Conservation (phyloP, 768 basidiomycete species). For the Xerocomellus dryophilus region DNA sequence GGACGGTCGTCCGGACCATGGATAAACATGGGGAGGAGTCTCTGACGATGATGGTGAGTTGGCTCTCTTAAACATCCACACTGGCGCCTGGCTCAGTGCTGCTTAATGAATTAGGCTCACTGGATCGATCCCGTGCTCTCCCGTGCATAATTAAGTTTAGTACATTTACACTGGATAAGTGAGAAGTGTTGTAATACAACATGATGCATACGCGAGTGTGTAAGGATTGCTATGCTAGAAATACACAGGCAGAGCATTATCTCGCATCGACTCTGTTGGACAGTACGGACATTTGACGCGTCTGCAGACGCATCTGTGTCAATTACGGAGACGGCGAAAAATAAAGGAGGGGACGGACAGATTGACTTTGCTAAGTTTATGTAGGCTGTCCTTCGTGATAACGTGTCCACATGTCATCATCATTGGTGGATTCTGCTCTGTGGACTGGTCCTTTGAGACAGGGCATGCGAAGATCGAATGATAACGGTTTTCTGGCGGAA, state of each 20-base stretch:
- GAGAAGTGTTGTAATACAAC: slow-evolving; percentile 9
- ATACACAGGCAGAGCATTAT: slow-evolving; percentile 58
- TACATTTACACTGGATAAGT: not conserved
- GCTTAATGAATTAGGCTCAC: slow-evolving; percentile 19
- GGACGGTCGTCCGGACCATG: slow-evolving; percentile 40
- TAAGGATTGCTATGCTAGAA: slow-evolving; percentile 41
- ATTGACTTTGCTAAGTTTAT: slow-evolving; percentile 83
- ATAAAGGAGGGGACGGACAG: slow-evolving; percentile 51
- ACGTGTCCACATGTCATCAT: slow-evolving; percentile 98
- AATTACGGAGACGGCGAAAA: not conserved
- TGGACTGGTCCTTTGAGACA: slow-evolving; percentile 96
- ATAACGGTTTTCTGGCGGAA: slow-evolving; percentile 83
- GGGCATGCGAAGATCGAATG: slow-evolving; percentile 98
- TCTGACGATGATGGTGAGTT: slow-evolving; percentile 48
- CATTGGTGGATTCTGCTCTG: slow-evolving; percentile 92
- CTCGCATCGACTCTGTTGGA: slow-evolving; percentile 69
- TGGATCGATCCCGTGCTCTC: slow-evolving; percentile 26
- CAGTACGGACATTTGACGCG: slow-evolving; percentile 98
- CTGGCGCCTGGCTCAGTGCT: not conserved
- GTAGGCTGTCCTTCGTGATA: slow-evolving; percentile 86
- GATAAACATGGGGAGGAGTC: slow-evolving; percentile 58
- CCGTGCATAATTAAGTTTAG: not conserved
- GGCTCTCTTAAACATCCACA: not conserved
- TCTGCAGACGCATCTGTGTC: slow-evolving; percentile 37
- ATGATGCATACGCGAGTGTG: slow-evolving; percentile 3